These are phyloP conservation scores for Malus hybrid DNA, from an alignment of 331 rosid species.

Conservation along the genomic window DNA sequence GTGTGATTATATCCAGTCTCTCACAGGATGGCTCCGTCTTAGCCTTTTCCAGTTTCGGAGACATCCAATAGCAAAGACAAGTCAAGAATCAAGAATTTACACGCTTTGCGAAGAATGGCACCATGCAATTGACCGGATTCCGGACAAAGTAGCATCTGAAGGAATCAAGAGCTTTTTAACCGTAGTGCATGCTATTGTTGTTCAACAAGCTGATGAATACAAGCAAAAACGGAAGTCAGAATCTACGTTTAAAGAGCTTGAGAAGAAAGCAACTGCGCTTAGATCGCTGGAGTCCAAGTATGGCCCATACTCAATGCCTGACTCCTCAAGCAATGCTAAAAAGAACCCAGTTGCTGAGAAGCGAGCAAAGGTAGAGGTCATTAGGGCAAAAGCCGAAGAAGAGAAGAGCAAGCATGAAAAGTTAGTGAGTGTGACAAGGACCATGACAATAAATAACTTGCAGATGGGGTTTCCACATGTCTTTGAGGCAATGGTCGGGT, in stretches of 20 bases:
- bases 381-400: conserved; percentile 71
- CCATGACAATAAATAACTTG: conserved; percentile 86
- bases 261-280: conserved; percentile 68
- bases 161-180: conserved; percentile 86
- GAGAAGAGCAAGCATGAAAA: conserved; percentile 81
- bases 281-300: conserved; percentile 70
- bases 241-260: conserved; percentile 64
- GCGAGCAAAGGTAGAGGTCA: conserved; percentile 56
- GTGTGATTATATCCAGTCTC: conserved; percentile 75
- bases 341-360: conserved; percentile 65
- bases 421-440: conserved; percentile 60
- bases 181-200: conserved; percentile 76
- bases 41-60: conserved; percentile 73
- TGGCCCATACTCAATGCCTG: conserved; percentile 54
- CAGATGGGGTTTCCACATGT: conserved; percentile 97
- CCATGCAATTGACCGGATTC: conserved; percentile 77
- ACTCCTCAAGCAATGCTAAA: conserved; percentile 18
- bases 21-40: conserved; percentile 89
- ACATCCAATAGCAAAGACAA: conserved; percentile 43
- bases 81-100: conserved; percentile 72
- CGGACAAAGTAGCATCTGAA: conserved; percentile 86
- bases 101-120: conserved; percentile 88
- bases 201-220: conserved; percentile 78
- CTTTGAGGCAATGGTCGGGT: conserved; percentile 89
- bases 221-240: conserved; percentile 77